Percentiles rank a stretch among this genome's conserved stretches.
phyloP scores from a whole-genome alignment of 2,329 filamentous ascomycete species.

The Alternaria panax region DNA sequence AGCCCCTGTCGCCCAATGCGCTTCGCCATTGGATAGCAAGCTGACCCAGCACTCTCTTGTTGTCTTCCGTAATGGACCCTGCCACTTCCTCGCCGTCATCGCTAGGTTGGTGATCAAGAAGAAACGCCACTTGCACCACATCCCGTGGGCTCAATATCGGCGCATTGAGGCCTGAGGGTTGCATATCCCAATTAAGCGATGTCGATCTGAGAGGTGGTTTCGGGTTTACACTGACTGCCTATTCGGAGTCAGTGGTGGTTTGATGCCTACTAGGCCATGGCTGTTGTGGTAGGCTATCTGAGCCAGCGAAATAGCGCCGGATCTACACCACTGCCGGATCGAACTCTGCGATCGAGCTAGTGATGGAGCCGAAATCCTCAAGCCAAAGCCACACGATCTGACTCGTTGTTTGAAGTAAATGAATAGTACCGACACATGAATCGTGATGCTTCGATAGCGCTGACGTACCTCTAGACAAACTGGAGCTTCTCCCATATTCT shows the following conservation, averaged over 20 bases:
- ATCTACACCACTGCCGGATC: conserved; percentile 22
- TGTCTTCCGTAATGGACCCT: conserved; percentile 38
- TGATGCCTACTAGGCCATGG: conserved; percentile 13
- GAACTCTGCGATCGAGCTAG: conserved; percentile 16
- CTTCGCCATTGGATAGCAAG: conserved; percentile 88
- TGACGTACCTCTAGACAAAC: conserved; percentile 74
- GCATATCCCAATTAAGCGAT: conserved; percentile 64
- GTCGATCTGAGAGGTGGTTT: conserved; percentile 62
- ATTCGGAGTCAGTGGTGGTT: conserved; percentile 20
- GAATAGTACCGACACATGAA: conserved; percentile 15
- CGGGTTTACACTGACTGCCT: conserved; percentile 56
- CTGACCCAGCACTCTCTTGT: conserved; percentile 74
- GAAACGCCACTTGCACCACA: conserved; percentile 70
- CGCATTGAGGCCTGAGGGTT: conserved; percentile 44
- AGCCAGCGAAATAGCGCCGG: conserved; percentile 19
- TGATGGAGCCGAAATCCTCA: conserved; percentile 10
- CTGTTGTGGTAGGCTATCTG: conserved; percentile 12
- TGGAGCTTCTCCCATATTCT: conserved; percentile 87
- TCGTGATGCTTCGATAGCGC: conserved; percentile 3
- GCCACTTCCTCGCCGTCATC: conserved; percentile 54
- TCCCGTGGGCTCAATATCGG: conserved; percentile 67
- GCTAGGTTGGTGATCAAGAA: conserved; percentile 63
- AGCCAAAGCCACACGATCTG: conserved; percentile 6
- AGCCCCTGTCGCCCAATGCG: conserved; percentile 88
- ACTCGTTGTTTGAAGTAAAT: conserved; percentile 24